These are phyloP conservation scores for Xylogone sp. DNA, from an alignment of 2,329 filamentous ascomycete species.

Conservation along the genomic window DNA sequence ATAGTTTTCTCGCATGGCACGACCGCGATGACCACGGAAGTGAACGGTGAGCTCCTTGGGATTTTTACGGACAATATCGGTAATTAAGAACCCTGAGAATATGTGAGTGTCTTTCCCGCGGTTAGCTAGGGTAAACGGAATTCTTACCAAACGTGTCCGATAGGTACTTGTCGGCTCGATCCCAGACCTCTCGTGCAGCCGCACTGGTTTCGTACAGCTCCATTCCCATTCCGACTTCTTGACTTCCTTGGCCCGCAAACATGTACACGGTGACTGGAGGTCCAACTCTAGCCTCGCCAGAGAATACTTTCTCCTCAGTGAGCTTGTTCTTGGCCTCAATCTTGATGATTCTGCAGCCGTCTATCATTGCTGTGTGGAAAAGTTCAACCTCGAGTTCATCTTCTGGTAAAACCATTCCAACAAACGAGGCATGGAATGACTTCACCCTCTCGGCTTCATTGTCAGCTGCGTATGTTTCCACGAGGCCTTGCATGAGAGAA, in stretches of 20 bases:
- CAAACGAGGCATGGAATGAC: conserved; percentile 27
- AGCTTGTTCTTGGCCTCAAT: conserved; percentile 27
- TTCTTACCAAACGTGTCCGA: conserved; percentile 28
- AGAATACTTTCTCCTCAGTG: conserved; percentile 33
- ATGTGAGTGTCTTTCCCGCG: background rate
- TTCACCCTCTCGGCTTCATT: conserved; percentile 19
- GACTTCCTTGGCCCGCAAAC: conserved; percentile 39
- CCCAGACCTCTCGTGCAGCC: conserved; percentile 32
- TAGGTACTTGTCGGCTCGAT: conserved; percentile 30
- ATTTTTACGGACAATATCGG: conserved; percentile 34
- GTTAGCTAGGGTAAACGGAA: background rate
- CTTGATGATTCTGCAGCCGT: conserved; percentile 29
- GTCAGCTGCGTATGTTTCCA: conserved; percentile 16
- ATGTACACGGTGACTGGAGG: conserved; percentile 30
- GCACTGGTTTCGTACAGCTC: conserved; percentile 32
- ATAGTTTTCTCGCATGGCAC: conserved; percentile 31
- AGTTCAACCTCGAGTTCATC: conserved; percentile 29
- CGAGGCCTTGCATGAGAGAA: conserved; percentile 25
- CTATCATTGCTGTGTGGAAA: conserved; percentile 30
- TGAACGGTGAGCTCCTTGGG: conserved; percentile 33
- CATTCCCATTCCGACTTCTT: conserved; percentile 37
- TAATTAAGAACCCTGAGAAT: conserved; percentile 25
- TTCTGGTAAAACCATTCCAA: conserved; percentile 32
- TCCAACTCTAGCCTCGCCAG: conserved; percentile 26
- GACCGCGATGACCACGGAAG: conserved; percentile 32